Evolutionary conservation across 768 basidiomycete genomes (phyloP).

Genomic region (Leccinum arenicola): DNA sequence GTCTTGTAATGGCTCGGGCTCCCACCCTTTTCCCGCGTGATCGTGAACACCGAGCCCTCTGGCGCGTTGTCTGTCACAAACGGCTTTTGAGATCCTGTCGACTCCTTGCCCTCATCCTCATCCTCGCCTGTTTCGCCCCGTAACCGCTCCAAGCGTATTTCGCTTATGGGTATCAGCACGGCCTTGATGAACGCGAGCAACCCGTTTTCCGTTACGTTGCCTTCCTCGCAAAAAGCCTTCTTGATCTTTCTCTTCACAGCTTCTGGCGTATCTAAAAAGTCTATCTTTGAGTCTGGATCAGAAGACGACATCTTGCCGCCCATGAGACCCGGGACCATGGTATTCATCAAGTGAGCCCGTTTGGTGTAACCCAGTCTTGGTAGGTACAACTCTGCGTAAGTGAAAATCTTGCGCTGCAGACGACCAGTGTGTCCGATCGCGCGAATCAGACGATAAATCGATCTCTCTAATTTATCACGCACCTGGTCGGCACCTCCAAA

Average conservation of each 20-base stretch:
- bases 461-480: constrained; percentile 15
- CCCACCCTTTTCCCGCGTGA: constrained; percentile 78
- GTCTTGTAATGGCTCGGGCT: constrained; percentile 64
- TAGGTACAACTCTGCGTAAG: constrained; percentile 94
- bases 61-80: constrained; percentile 73
- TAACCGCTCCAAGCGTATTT: constrained; percentile 62
- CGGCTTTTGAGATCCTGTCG: constrained; percentile 51
- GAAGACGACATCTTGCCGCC: constrained; percentile 99
- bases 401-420: constrained; percentile 94
- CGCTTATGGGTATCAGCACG: constrained; percentile 85
- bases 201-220: constrained; percentile 85
- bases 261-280: constrained; percentile 89
- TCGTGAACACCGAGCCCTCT: constrained; percentile 76
- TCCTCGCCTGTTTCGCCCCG: constrained; percentile 45
- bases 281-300: constrained; percentile 97
- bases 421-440: neutral
- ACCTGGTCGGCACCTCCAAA: constrained; percentile 99
- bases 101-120: constrained; percentile 43
- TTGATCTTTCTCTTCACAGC: constrained; percentile 87
- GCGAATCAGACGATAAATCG: neutral
- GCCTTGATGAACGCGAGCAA: constrained; percentile 81
- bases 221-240: constrained; percentile 91
- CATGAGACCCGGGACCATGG: constrained; percentile 92
- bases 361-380: constrained; percentile 90
- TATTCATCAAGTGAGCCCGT: constrained; percentile 97